Evolutionary conservation across 2,329 filamentous ascomycete genomes (phyloP).

Genomic region (Epichloe baconii): DNA sequence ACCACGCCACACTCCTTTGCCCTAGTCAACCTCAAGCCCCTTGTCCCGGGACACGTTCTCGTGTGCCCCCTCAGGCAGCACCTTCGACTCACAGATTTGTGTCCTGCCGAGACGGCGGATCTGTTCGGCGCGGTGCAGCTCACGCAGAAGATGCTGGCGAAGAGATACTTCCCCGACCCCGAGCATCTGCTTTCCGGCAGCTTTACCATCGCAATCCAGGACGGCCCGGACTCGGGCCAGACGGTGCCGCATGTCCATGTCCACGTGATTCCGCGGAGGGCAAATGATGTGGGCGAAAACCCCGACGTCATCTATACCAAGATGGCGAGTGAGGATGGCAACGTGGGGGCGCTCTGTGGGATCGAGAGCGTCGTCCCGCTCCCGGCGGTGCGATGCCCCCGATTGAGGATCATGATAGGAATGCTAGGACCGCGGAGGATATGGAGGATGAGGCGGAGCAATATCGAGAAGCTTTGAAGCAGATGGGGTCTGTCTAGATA

Average conservation of each 20-base stretch:
- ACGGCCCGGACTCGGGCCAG: constrained; percentile 81
- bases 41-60: constrained; percentile 86
- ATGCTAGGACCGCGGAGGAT: constrained; percentile 54
- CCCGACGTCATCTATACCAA: constrained; percentile 66
- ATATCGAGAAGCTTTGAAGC: constrained; percentile 39
- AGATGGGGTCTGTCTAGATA: constrained; percentile 23
- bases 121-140: constrained; percentile 79
- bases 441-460: constrained; percentile 68
- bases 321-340: constrained; percentile 74
- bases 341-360: constrained; percentile 62
- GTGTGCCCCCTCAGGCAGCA: constrained; percentile 63
- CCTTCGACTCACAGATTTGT: constrained; percentile 63
- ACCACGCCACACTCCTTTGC: constrained; percentile 68
- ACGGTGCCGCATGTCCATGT: constrained; percentile 89
- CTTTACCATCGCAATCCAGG: constrained; percentile 92
- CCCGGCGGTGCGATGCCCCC: constrained; percentile 49
- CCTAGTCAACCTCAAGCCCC: constrained; percentile 88
- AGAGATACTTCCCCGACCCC: constrained; percentile 40
- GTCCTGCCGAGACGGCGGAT: constrained; percentile 57
- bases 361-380: constrained; percentile 31
- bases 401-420: constrained; percentile 58
- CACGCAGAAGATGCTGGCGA: constrained; percentile 62
- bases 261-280: constrained; percentile 69
- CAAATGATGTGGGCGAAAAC: constrained; percentile 30
- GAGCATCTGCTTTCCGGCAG: constrained; percentile 38